Evolutionary conservation across 2,329 filamentous ascomycete species (phyloP).

Genomic region (Clonostachys rosea): DNA sequence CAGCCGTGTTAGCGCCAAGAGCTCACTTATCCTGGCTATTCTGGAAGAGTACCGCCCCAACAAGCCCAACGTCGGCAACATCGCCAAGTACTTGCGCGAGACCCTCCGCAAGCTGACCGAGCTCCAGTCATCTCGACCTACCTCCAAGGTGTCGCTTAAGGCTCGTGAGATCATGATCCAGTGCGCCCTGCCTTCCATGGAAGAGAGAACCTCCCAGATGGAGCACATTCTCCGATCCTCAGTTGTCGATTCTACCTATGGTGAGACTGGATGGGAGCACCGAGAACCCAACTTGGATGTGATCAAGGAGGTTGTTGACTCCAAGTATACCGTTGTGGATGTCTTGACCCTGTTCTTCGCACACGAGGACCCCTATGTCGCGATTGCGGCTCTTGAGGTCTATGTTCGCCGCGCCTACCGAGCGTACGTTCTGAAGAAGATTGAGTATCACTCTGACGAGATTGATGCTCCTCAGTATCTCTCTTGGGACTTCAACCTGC

Average conservation of each 20-base stretch:
- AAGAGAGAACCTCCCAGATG: constrained; percentile 94
- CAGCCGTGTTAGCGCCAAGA: constrained; percentile 89
- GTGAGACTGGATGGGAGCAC: constrained; percentile 95
- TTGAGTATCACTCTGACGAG: constrained; percentile 86
- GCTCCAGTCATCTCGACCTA: constrained; percentile 64
- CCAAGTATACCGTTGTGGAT: constrained; percentile 97
- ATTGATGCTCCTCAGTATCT: constrained; percentile 65
- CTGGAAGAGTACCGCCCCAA: constrained; percentile 94
- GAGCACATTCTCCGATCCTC: constrained; percentile 96
- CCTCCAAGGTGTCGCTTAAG: constrained; percentile 95
- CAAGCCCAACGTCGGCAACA: constrained; percentile 82
- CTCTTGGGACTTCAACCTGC: constrained; percentile 93
- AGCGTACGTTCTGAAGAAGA: constrained; percentile 85
- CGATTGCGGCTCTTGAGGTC: constrained; percentile 87
- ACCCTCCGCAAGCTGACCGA: constrained; percentile 84
- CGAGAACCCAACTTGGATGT: constrained; percentile 84
- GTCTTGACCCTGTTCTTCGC: constrained; percentile 93
- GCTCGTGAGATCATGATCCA: constrained; percentile 96
- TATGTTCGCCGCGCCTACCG: constrained; percentile 96
- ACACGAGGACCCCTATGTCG: constrained; percentile 91
- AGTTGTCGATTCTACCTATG: constrained; percentile 94
- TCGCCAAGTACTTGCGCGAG: constrained; percentile 81
- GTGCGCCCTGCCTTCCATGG: constrained; percentile 90
- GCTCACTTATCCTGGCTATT: constrained; percentile 85
- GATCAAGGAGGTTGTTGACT: constrained; percentile 97